Base-by-base conservation (phyloP, 202 grass and related monocot genomes). In the Brachypodium distachyon region DNA sequence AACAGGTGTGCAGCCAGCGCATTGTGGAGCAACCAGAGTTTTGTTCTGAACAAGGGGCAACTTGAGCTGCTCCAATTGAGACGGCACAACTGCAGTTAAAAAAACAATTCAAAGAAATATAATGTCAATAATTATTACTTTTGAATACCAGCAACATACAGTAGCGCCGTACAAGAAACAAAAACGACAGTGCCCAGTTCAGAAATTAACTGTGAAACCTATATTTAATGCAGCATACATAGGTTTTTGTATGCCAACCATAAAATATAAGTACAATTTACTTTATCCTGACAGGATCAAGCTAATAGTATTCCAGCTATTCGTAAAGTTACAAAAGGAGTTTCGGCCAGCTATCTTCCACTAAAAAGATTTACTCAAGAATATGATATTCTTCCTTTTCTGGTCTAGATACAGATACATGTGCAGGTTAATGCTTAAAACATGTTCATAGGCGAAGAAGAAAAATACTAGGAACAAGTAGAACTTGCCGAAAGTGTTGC, bases 61-160 rank as follows among this genome's bases (percentile, higher is more conserved):
- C 70, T 94, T 94, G 29, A 86, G 52, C 43, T 88, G 92, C 74
- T 99, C 92, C 81, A 90, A 38, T 63, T 93, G 89, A 85, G 92
- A 95, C 2, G 96, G 89, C 43, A 95, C 71, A 63, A 93, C 92
- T 99, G 80, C 22, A 46, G 12, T 18, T 36, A 49, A 59, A 46
- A 28, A 27, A 71, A 65, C 4, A 17, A 59, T 56, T 31, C 32
- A 76, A 49, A n/a, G 4, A 42, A 23, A 27, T 39, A 68, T 39
- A 64, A 77, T 7, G 49, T 34, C 38, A 29, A 12, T 12, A 4
- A 17, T 71, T 32, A 70, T 53, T 23, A 23, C 5, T 71, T 44
- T 23, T 3, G 4, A 25, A 44, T 64, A 55, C 70, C 16, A 74
- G 39, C 28, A 48, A 9, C 6, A n/a, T n/a, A n/a, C n/a, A 5